Conservation (phyloP, 768 basidiomycete species). For the Phylloporus rhodoxanthus region DNA sequence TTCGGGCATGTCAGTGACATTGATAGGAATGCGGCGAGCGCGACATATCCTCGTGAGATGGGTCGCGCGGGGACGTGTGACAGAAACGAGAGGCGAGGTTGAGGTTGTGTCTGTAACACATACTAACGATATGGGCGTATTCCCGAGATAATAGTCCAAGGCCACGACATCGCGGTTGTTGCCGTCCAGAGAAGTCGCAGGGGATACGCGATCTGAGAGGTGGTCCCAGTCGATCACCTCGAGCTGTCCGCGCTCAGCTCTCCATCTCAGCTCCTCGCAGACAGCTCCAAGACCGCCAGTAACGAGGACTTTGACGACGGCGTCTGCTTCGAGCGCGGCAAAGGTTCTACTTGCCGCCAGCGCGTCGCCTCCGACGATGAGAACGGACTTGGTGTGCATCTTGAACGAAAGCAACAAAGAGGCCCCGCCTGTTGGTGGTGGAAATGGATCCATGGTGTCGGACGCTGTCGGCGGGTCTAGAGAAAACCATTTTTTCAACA, state of each 20-base stretch:
- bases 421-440: slow-evolving; percentile 50
- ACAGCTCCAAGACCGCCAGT: slow-evolving; percentile 43
- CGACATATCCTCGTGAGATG: slow-evolving; percentile 52
- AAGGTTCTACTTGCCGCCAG: slow-evolving; percentile 84
- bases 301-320: slow-evolving; percentile 59
- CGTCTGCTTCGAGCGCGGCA: slow-evolving; percentile 74
- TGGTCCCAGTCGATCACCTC: slow-evolving; percentile 50
- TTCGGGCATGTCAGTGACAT: slow-evolving; percentile 80
- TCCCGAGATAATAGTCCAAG: slow-evolving; percentile 44
- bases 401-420: slow-evolving; percentile 77
- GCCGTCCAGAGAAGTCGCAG: not conserved
- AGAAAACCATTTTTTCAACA: slow-evolving; percentile 1
- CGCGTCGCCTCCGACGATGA: slow-evolving; percentile 73
- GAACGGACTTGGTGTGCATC: slow-evolving; percentile 43
- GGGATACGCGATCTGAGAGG: slow-evolving; percentile 33
- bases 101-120: slow-evolving; percentile 79
- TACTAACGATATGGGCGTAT: slow-evolving; percentile 44
- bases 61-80: slow-evolving; percentile 44
- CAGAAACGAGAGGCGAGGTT: slow-evolving; percentile 33
- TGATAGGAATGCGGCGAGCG: slow-evolving; percentile 63
- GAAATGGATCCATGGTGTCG: slow-evolving; percentile 28
- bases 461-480: not conserved
- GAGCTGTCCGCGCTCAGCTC: slow-evolving; percentile 52
- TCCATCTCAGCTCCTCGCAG: slow-evolving; percentile 71
- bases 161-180: slow-evolving; percentile 37